Conservation (phyloP, 2,329 filamentous ascomycete species). For the Cercospora berteroae region DNA sequence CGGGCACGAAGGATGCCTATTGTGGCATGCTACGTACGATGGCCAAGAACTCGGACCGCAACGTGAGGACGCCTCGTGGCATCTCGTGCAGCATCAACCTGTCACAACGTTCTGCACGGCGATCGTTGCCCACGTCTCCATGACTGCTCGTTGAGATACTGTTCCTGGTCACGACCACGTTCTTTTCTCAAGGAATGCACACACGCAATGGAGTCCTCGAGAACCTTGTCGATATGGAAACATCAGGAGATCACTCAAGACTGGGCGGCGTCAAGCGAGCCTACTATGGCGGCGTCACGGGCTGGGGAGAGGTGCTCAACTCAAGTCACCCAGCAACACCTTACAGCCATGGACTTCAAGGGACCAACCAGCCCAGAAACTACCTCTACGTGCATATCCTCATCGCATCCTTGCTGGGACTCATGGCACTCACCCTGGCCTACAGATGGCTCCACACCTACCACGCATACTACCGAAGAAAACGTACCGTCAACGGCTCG, state of each 20-base stretch:
- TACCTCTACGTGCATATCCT: conserved; percentile 48
- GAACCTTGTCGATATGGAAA: neutral
- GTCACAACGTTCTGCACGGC: neutral
- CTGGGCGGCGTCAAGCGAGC: neutral
- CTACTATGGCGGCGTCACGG: neutral
- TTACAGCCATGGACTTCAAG: conserved; percentile 44
- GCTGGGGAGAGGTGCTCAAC: neutral
- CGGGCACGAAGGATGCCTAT: neutral
- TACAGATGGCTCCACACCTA: conserved; percentile 45
- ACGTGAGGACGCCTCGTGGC: neutral
- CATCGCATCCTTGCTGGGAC: conserved; percentile 38
- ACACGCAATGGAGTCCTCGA: neutral
- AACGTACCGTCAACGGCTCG: conserved; percentile 43
- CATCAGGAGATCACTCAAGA: neutral
- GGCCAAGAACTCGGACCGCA: neutral
- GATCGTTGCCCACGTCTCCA: neutral
- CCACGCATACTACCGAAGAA: conserved; percentile 45
- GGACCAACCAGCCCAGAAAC: conserved; percentile 50
- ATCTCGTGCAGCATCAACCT: neutral
- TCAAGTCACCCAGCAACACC: conserved; percentile 15
- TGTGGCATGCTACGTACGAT: neutral
- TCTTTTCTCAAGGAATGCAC: neutral
- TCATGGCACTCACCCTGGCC: conserved; percentile 40
- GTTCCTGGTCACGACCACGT: neutral
- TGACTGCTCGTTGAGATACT: neutral